Evolutionary conservation across 2,329 filamentous ascomycete genomes (phyloP), one percentile per base, ranked within the genome.

Genomic region (Dothideomycetes sp.): DNA sequence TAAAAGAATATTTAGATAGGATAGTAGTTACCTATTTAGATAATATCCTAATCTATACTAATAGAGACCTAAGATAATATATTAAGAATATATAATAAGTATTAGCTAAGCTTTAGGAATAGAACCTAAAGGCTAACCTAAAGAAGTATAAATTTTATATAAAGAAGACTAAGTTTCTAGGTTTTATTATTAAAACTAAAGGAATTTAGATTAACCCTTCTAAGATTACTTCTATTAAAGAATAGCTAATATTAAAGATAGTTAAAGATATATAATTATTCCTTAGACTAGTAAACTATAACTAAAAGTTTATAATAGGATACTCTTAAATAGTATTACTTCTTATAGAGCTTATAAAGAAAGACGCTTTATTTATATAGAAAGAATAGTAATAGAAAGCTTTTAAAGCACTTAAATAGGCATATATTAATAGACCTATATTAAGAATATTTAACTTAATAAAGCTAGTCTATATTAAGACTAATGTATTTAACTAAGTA

Each of bases 61-160:
- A 56, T 13, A 13, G 27, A 32, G 47, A n/a, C 5, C 10, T 38
- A 6, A 43, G 53, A 34, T 28, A 59, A 44, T 40, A 60, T 47
- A 28, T 38, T 2, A 22, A 50, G 25, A 30, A 57, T 32, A 44
- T 58, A 12, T 15, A 45, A 27, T 13, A 47, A 32, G 48, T 62
- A 15, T 31, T 54, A 10, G 16, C 52, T 12, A 45, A 50, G 12
- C 47, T 60, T 10, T 12, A 36, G 4, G 22, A 50, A 32, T 33
- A 29, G 8, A 49, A 40, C 4, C 45, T 58, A 7, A 45, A 49
- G 19, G 15, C 49, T 18, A 44, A 50, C 17, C 43, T 47, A 19
- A 41, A 52, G 4, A 62, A 62, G 47, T 59, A 45, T 45, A 32
- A 54, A 31, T 62, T 61, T 44, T 45, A 55, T 43, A 46, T 44